Conservation (phyloP, 768 basidiomycete species). For the Calocera viscosa region DNA sequence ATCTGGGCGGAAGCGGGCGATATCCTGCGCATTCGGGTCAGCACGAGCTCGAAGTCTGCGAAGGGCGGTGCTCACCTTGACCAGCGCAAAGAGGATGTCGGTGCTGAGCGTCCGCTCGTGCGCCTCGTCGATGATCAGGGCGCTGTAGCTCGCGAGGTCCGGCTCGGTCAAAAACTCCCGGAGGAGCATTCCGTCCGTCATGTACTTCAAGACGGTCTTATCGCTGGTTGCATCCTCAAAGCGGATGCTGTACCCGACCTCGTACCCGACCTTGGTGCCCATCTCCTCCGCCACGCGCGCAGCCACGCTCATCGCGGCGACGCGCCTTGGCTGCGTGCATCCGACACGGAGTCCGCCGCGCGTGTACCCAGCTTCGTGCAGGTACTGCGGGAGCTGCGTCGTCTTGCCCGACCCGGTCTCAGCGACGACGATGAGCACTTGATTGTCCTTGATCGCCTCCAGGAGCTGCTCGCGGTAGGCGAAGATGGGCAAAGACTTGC, state of each 20-base stretch:
- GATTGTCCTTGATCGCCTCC: conserved; percentile 77
- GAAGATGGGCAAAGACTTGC: conserved; percentile 88
- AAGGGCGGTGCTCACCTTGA: conserved; percentile 62
- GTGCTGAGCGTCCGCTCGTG: conserved; percentile 96
- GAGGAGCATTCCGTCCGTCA: conserved; percentile 98
- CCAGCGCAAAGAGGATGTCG: conserved; percentile 94
- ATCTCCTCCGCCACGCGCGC: conserved; percentile 99
- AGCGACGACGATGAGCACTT: conserved; percentile 92
- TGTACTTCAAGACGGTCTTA: conserved; percentile 97
- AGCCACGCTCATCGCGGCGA: conserved; percentile 98
- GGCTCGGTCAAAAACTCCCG: conserved; percentile 97
- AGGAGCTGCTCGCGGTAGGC: conserved; percentile 78
- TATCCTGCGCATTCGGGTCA: conserved; percentile 50
- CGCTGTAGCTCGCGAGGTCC: conserved; percentile 86
- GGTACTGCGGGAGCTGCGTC: conserved; percentile 93
- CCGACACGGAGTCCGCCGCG: conserved; percentile 76
- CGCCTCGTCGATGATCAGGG: conserved; percentile 94
- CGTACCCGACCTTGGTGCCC: conserved; percentile 91
- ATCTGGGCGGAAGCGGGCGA: conserved; percentile 90
- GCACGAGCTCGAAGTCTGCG: conserved; percentile 16
- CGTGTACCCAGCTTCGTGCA: conserved; percentile 95
- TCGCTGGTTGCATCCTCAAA: conserved; percentile 99
- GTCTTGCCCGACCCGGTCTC: conserved; percentile 99
- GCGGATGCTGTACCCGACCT: conserved; percentile 99
- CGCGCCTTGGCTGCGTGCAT: conserved; percentile 95